These are phyloP conservation scores for Ogataea parapolymorpha DNA, from an alignment of 805 yeast species.

Conservation along the genomic window DNA sequence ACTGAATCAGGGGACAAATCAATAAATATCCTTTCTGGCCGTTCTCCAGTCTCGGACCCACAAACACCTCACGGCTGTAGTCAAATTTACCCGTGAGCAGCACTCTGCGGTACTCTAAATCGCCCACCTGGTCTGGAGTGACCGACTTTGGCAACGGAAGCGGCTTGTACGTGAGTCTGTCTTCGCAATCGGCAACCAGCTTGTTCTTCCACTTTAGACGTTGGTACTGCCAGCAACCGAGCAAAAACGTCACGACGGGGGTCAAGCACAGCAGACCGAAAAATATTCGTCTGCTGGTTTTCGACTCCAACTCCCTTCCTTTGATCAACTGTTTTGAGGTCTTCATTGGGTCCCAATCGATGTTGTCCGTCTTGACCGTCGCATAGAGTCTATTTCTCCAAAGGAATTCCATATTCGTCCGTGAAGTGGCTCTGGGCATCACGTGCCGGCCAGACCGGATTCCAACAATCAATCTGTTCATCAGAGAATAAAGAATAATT, in stretches of 20 bases:
- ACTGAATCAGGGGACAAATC: constrained; percentile 76
- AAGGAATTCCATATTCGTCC: too few species aligned
- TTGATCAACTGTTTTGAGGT: constrained; percentile 40
- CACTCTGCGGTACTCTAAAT: constrained; percentile 81
- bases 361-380: constrained; percentile 58
- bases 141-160: constrained; percentile 65
- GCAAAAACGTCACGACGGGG: constrained; percentile 80
- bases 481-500: neutral
- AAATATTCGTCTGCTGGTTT: constrained; percentile 27
- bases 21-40: constrained; percentile 75
- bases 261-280: constrained; percentile 55
- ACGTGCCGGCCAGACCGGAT: neutral
- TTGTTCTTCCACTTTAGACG: constrained; percentile 86
- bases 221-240: constrained; percentile 92
- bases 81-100: constrained; percentile 74
- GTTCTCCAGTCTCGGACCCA: constrained; percentile 82
- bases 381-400: constrained; percentile 21
- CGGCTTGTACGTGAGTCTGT: constrained; percentile 70
- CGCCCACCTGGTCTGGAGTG: constrained; percentile 61
- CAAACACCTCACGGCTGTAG: constrained; percentile 82
- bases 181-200: constrained; percentile 79
- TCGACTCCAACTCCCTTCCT: constrained; percentile 25
- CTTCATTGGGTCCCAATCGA: constrained; percentile 82
- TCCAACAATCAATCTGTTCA: constrained; percentile 5
- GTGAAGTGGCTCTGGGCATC: neutral